Evolutionary conservation across 2,329 filamentous ascomycete species (phyloP), one percentile per base, ranked within the genome.

Genomic region (Aspergillus unguis): DNA sequence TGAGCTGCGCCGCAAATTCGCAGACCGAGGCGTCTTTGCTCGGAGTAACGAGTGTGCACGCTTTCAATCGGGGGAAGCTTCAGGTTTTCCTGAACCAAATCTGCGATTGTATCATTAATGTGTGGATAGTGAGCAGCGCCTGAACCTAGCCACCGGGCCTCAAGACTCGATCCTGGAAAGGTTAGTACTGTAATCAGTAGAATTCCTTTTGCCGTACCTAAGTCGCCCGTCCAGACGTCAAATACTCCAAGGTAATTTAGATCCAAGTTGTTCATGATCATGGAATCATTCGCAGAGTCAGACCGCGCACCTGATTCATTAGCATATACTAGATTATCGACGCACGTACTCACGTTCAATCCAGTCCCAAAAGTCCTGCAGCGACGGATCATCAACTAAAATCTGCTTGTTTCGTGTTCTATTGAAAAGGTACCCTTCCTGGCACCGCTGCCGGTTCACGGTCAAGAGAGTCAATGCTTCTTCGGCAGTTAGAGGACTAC

Each of bases 201-300:
- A 1, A 2, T 26, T 25, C 6, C 4, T n/a, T 17, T 4, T 9
- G 17, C 17, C 67, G 61, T 72, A 70, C 79, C 78, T 26, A 84
- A 66, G 41, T 79, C 78, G 58, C 81, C 79, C 44, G 75, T 78
- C 82, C 82, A 85, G 10, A 85, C 75, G 36, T 76, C 77, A 55
- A 75, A 75, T 8, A 86, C 76, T 2, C 84, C 84, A 23, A 85
- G 65, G 61, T 82, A 86, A 60, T 80, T 84, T 48, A 86, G 65
- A 61, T 86, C 84, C 11, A 85, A 67, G 1, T 74, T 74, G 44
- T 79, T 77, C 26, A 78, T 72, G 8, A 82, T 73, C 80, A 85
- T 84, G 6, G 77, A 77, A 31, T 77, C 72, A 31, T 75, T 71
- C 38, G 72, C 60, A 35, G 74, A 73, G 44, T 72, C 67, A 10